A percentile compares a stretch with the other conserved stretches of the same genome.
These are phyloP conservation scores for Rhododendron ferrugineum DNA, from an alignment of 148 eudicot genomes.

Conservation along the genomic window DNA sequence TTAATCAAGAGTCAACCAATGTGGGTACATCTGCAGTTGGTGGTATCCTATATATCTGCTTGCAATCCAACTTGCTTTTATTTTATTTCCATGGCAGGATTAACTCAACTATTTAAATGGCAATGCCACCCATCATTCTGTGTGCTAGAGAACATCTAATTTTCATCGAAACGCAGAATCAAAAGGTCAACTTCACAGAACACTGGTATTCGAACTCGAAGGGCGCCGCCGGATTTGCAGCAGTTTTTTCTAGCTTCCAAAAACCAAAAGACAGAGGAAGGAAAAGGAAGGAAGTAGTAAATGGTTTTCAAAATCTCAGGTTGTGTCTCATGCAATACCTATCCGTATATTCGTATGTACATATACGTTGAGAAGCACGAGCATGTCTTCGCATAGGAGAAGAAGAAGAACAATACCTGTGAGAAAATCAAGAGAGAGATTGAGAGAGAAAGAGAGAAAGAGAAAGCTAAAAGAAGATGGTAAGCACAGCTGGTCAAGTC, in stretches of 20 bases:
- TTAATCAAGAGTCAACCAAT: too few relatives aligned
- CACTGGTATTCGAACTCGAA: background rate
- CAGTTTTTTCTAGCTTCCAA: background rate
- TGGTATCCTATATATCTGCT: too few relatives aligned
- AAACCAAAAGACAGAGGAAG: background rate
- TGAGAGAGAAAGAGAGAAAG: too few relatives aligned
- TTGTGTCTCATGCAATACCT: background rate
- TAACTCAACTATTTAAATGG: background rate
- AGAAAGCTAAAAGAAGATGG: conserved; percentile 7
- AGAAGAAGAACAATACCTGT: background rate
- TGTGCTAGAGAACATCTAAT: background rate
- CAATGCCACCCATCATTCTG: background rate
- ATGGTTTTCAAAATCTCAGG: background rate
- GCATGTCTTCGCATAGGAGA: background rate
- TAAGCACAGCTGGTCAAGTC: conserved; percentile 19
- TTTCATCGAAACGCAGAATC: background rate
- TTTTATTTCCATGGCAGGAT: background rate
- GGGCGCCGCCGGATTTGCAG: background rate
- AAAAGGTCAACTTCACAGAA: background rate
- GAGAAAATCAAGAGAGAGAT: background rate
- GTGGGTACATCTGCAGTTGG: background rate
- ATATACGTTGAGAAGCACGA: background rate
- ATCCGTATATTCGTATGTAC: background rate
- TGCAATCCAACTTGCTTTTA: background rate
- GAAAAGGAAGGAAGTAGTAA: background rate